phyloP scores from a whole-genome alignment of 2,329 filamentous ascomycete genomes.

The Sporothrix schenckii region DNA sequence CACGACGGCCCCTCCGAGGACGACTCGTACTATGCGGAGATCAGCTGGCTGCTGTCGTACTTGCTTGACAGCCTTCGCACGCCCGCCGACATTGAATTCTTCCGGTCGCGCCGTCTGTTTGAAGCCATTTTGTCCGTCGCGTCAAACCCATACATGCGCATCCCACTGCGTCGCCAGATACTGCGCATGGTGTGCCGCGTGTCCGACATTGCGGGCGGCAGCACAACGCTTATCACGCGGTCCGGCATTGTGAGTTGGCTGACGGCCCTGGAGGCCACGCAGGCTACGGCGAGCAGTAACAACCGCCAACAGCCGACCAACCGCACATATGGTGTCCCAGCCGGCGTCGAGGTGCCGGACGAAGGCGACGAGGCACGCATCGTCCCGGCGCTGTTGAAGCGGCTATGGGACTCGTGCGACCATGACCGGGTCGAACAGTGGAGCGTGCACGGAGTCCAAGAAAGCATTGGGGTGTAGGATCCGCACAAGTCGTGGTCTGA shows the following conservation, averaged over 20 bases:
- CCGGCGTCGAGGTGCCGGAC: conserved; percentile 22
- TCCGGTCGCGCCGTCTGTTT: conserved; percentile 67
- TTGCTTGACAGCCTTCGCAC: conserved; percentile 69
- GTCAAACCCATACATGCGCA: conserved; percentile 65
- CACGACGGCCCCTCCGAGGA: conserved; percentile 70
- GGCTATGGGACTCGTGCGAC: conserved; percentile 68
- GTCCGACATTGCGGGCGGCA: conserved; percentile 69
- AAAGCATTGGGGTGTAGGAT: conserved; percentile 22
- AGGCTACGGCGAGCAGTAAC: no score
- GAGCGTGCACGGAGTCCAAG: conserved; percentile 57
- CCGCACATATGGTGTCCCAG: conserved; percentile 26
- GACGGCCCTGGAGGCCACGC: conserved; percentile 56
- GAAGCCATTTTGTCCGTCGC: conserved; percentile 74
- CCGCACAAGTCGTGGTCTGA: neutral
- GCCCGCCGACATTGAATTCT: conserved; percentile 61
- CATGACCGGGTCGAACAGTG: conserved; percentile 66
- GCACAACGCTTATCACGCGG: conserved; percentile 78
- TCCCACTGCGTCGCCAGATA: conserved; percentile 62
- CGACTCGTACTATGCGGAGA: conserved; percentile 71
- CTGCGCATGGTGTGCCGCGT: conserved; percentile 67
- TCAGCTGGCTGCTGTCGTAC: conserved; percentile 73
- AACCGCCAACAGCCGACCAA: neutral
- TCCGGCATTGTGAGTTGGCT: conserved; percentile 77
- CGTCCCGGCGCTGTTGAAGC: conserved; percentile 58
- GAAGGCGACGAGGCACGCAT: conserved; percentile 51